Percentiles rank a stretch among this genome's conserved stretches.
These are phyloP conservation scores for Coemansia sp. DNA, from an alignment of 192 early-diverging fungal species.

Conservation along the genomic window DNA sequence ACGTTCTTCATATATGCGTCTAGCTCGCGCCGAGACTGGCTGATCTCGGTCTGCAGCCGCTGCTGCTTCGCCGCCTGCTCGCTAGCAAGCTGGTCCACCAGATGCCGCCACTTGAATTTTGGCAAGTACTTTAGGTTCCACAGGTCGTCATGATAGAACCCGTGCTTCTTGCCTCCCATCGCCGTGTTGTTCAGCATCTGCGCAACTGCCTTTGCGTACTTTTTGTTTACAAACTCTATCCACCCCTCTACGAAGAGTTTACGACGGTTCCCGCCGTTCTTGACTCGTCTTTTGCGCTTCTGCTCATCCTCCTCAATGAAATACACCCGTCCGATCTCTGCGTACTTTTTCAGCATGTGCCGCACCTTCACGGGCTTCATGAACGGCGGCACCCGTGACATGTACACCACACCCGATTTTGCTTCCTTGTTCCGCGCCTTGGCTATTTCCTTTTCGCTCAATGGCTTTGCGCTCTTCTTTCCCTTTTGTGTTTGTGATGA, in stretches of 20 bases:
- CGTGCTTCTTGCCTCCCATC: conserved; percentile 86
- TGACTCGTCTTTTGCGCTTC: conserved; percentile 74
- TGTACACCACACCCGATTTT: conserved; percentile 83
- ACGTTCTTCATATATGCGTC: conserved; percentile 88
- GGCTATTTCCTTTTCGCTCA: conserved; percentile 44
- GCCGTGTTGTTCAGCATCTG: conserved; percentile 73
- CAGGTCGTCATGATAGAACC: conserved; percentile 87
- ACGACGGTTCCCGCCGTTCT: conserved; percentile 81
- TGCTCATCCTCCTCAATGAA: conserved; percentile 78
- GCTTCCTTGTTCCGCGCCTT: conserved; percentile 58
- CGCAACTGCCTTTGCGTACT: conserved; percentile 77
- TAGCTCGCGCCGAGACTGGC: conserved; percentile 81
- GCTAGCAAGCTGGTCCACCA: conserved; percentile 87
- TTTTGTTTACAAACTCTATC: conserved; percentile 96
- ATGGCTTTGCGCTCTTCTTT: conserved; percentile 10
- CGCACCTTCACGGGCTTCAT: conserved; percentile 85
- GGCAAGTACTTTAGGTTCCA: conserved; percentile 98
- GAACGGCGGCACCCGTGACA: conserved; percentile 90
- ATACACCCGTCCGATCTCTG: conserved; percentile 80
- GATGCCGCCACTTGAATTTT: conserved; percentile 94
- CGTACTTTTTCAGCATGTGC: conserved; percentile 72
- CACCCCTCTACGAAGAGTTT: conserved; percentile 93
- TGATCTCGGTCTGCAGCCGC: conserved; percentile 77
- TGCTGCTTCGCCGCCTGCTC: conserved; percentile 78
- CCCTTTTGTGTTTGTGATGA: neutral